Conservation (phyloP, 345 rosid species). For the Eucalyptus sp. region DNA sequence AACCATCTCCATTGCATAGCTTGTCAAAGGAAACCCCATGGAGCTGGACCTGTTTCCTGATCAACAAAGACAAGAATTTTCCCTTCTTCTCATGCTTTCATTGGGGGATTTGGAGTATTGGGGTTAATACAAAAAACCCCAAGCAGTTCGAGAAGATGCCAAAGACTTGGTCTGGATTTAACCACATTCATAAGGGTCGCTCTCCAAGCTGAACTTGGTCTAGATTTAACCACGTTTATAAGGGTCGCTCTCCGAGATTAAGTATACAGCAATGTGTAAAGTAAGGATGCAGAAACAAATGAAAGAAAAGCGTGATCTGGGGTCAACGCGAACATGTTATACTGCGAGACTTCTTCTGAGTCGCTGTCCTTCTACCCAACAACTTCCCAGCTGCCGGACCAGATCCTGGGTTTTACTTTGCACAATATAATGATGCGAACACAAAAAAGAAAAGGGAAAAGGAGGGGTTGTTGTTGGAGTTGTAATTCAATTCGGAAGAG, state of each 20-base stretch:
- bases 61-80: neutral
- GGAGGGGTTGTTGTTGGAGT: neutral
- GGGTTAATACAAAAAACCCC: neutral
- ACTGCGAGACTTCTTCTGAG: neutral
- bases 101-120: neutral
- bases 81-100: neutral
- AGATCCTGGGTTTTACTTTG: neutral
- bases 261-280: neutral
- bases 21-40: neutral
- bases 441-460: neutral
- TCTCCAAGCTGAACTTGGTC: neutral
- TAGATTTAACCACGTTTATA: neutral
- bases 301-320: neutral
- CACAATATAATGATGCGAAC: neutral
- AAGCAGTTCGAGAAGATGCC: neutral
- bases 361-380: neutral
- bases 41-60: neutral
- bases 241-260: neutral
- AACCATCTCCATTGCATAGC: neutral
- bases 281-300: neutral
- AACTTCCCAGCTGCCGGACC: neutral
- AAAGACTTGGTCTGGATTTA: neutral
- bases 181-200: neutral
- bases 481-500: neutral
- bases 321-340: neutral